These are phyloP conservation scores for Vicia faba DNA, from an alignment of 306 rosid species.

Conservation along the genomic window DNA sequence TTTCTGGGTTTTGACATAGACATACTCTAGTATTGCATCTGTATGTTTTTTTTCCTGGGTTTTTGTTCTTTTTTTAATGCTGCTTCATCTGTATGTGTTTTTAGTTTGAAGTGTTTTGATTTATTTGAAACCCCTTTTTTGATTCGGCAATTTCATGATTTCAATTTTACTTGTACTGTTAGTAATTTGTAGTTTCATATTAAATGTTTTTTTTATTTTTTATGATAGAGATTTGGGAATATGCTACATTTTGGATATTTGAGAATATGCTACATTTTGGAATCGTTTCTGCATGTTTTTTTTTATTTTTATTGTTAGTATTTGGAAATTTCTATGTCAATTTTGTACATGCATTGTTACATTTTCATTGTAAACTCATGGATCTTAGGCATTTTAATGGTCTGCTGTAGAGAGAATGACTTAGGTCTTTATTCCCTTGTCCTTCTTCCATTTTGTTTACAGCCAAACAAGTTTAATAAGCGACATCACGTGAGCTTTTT, in stretches of 20 bases:
- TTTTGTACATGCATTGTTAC: constrained; percentile 19
- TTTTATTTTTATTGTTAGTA: background rate
- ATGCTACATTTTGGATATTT: background rate
- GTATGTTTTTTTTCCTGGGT: constrained; percentile 7
- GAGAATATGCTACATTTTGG: constrained; percentile 3
- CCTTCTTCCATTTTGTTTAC: no score
- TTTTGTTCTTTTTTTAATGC: background rate
- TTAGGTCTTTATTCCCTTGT: background rate
- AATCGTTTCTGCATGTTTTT: background rate
- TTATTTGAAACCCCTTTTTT: background rate
- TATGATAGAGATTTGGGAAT: background rate
- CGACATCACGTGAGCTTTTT: constrained; percentile 17
- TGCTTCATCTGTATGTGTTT: background rate
- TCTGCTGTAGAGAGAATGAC: background rate
- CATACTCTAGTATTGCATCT: constrained; percentile 10
- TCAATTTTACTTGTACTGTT: constrained; percentile 2
- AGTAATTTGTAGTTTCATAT: background rate
- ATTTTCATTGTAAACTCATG: background rate
- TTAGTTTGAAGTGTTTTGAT: background rate
- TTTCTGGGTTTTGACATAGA: constrained; percentile 31
- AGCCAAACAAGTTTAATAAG: constrained; percentile 15
- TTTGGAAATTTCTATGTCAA: constrained; percentile 6
- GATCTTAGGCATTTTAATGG: background rate
- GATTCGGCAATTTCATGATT: constrained; percentile 12
- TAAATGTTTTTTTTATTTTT: background rate